Conservation (phyloP, 83 land plant genomes). For the Picea abies region DNA sequence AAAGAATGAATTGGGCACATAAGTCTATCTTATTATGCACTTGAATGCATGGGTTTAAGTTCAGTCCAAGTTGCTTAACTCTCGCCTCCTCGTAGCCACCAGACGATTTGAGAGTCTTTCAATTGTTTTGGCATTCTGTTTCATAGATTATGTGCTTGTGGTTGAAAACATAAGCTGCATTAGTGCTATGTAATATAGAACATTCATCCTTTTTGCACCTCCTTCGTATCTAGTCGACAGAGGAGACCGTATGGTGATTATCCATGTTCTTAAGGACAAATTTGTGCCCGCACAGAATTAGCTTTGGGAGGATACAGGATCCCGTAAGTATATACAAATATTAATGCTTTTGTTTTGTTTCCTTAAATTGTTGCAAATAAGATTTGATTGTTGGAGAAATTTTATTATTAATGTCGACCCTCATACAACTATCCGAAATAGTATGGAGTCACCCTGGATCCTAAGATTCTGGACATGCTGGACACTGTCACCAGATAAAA, state of each 20-base stretch:
- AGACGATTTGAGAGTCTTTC: too few relatives aligned
- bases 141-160: too few relatives aligned
- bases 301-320: constrained; percentile 49
- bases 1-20: too few relatives aligned
- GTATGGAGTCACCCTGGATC: constrained; percentile 51
- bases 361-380: background rate
- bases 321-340: constrained; percentile 41
- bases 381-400: background rate
- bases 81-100: too few relatives aligned
- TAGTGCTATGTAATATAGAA: too few relatives aligned
- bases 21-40: too few relatives aligned
- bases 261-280: constrained; percentile 42
- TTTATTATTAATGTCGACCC: constrained; percentile 32
- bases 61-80: too few relatives aligned
- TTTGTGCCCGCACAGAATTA: constrained; percentile 26
- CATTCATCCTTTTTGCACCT: too few relatives aligned
- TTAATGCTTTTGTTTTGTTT: background rate
- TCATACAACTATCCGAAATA: constrained; percentile 55
- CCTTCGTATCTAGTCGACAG: constrained; percentile 23
- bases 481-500: constrained; percentile 53
- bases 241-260: constrained; percentile 42
- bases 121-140: too few relatives aligned
- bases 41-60: too few relatives aligned
- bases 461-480: constrained; percentile 48
- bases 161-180: too few relatives aligned